Base-by-base conservation (phyloP, 208 protist species). In the Angomonas deanei region DNA sequence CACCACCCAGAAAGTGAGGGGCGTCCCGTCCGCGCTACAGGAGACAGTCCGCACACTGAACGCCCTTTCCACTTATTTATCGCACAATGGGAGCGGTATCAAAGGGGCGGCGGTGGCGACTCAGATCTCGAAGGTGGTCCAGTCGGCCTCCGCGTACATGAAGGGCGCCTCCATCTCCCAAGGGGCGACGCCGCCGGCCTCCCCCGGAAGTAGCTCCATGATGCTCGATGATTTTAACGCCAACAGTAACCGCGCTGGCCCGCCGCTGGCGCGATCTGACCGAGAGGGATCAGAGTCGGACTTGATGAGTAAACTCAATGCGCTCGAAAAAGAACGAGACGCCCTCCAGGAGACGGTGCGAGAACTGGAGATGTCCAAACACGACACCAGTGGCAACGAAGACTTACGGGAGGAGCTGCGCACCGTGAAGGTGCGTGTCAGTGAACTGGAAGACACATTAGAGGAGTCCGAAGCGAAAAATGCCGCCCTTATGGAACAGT, bases 101-200 rank as follows among this genome's bases (percentile, higher is more conserved):
- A 92, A 92, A 52, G 85, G 73, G 1, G 76, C 78, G 21, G 85
- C 80, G 23, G 84, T 82, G 34, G 75, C 82, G 21, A 79, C 72
- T 8, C 76, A 78, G 57, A 83, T 86, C 46, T 78, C 76, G 11
- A 88, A 92, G 61, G 64, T 92, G n/a, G 69, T 75, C 31, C 74
- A 76, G 55, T 64, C 64, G 3, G 68, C 83, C 46, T 61, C 69
- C 36, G 54, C 57, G 1, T 66, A 80, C 63, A 63, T 76, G 13
- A 64, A 65, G 62, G 76, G 75, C 27, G 8, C 26, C 3, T 33
- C 59, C 2, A 64, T 39, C 26, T 74, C 75, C 3, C 70, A 68
- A 0, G 49, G 27, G 3, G 54, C 46, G 47, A 68, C 54, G 58
- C 33, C 38, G 23, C 47, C 47, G n/a, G 47, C 23, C 11, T 17